Base-by-base conservation (phyloP, 2,329 filamentous ascomycete genomes). In the Epichloe gansuensis region DNA sequence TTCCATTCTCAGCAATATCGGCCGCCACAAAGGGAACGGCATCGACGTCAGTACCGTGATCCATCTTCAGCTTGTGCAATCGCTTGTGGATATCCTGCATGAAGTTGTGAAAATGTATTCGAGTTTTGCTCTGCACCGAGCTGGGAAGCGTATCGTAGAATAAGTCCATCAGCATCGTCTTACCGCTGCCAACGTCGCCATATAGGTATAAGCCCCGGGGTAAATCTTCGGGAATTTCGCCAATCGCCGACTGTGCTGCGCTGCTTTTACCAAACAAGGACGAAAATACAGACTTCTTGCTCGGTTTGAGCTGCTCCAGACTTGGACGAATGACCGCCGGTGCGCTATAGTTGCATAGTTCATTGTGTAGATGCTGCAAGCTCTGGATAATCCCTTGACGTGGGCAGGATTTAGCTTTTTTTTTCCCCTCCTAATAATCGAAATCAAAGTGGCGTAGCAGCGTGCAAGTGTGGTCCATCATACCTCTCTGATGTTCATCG, bases 91-190 rank as follows among this genome's bases (percentile, higher is more conserved):
- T 85, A 67, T 95, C 87, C 68, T 97, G 93, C 93, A 98, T 98
- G 74, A 98, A 98, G 67, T 95, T 95, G 74, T 97, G 89, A 70
- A 98, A 98, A 72, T 98, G 93, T 63, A 98, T 96, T 47, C 93
- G 79, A 46, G 85, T 94, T 72, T 95, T 96, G 35, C 82, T 81
- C 53, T 75, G 78, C 57, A 97, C 89, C 54, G 85, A 84, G 15
- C 73, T 66, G 0, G 93, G 93, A 23, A 97, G 73, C 0, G 91
- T 96, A 57, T 97, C 90, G 71, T 90, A 95, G 68, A 97, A 96
- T 48, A 98, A 74, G 65, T 98, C 91, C 93, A 98, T 98, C 64
- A 98, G 75, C 93, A 98, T 98, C 2, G 93, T 98, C 76, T 98
- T 98, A 56, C 93, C 93, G 61, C 89, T 94, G 41, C 93, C 93